Percentiles rank a stretch among this genome's conserved stretches.
These are phyloP conservation scores for sunflower (Helianthus annuus) DNA, from an alignment of 129 eudicot species.

Conservation along the genomic window DNA sequence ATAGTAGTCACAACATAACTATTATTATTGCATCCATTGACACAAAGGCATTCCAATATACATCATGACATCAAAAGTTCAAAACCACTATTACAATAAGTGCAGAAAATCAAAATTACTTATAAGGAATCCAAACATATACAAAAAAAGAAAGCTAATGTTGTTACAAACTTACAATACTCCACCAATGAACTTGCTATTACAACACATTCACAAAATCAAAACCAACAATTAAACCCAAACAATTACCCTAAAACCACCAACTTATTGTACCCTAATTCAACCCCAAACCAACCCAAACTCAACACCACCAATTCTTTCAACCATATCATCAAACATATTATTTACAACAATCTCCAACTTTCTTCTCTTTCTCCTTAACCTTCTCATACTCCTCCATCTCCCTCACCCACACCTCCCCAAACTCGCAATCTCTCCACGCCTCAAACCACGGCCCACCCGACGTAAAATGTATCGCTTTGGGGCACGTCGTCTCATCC, in stretches of 20 bases:
- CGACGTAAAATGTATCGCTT: constrained; percentile 78
- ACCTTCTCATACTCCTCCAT: constrained; percentile 60
- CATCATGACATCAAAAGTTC: not conserved
- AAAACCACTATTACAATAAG: not conserved
- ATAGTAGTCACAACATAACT: not conserved
- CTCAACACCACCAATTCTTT: not conserved
- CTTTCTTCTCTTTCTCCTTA: constrained; percentile 35
- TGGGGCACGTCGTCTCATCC: constrained; percentile 52
- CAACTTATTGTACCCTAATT: not conserved
- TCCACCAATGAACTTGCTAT: not conserved
- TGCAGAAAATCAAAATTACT: not conserved
- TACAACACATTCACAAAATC: not conserved
- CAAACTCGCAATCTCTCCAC: constrained; percentile 91
- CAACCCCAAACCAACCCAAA: not conserved
- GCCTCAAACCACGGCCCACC: constrained; percentile 99
- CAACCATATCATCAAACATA: constrained; percentile 19
- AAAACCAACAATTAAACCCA: not conserved
- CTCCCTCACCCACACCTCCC: constrained; percentile 82
- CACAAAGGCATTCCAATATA: not conserved
- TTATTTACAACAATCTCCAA: constrained; percentile 4
- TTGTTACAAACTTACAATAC: not conserved
- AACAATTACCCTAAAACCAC: not conserved
- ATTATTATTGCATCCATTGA: not conserved
- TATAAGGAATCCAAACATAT: not conserved
- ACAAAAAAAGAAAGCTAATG: not conserved